Conservation (phyloP, 345 rosid genomes). For the Lepidium africanum region DNA sequence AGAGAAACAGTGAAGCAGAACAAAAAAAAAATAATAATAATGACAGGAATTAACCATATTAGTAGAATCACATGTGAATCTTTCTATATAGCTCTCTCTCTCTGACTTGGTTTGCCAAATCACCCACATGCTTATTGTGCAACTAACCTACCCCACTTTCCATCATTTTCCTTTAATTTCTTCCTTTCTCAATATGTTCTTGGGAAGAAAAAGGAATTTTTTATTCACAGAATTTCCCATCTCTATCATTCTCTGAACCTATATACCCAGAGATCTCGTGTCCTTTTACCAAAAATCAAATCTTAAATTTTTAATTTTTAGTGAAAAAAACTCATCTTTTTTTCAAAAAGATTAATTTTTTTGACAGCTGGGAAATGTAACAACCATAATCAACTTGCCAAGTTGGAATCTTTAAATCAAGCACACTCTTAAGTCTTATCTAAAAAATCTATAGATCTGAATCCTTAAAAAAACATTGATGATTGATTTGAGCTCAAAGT, state of each 20-base stretch:
- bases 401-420: conserved; percentile 12
- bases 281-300: not conserved
- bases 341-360: not conserved
- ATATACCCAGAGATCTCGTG: not conserved
- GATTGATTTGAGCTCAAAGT: not conserved
- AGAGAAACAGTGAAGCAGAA: not conserved
- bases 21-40: not conserved
- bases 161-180: conserved; percentile 16
- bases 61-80: conserved; percentile 27
- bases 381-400: conserved; percentile 5
- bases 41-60: not conserved
- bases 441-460: conserved; percentile 18
- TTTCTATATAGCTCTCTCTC: conserved; percentile 8
- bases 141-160: conserved; percentile 29
- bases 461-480: not conserved
- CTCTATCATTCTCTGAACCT: conserved; percentile 4
- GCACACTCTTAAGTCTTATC: conserved; percentile 21
- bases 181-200: conserved; percentile 1
- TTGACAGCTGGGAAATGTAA: conserved; percentile 5
- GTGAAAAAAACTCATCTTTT: not conserved
- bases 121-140: conserved; percentile 37
- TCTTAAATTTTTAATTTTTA: not conserved
- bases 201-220: conserved; percentile 1
- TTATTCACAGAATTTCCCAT: not conserved
- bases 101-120: conserved; percentile 23